Evolutionary conservation across 148 eudicot species (phyloP).

Genomic region (Agrostemma githago): DNA sequence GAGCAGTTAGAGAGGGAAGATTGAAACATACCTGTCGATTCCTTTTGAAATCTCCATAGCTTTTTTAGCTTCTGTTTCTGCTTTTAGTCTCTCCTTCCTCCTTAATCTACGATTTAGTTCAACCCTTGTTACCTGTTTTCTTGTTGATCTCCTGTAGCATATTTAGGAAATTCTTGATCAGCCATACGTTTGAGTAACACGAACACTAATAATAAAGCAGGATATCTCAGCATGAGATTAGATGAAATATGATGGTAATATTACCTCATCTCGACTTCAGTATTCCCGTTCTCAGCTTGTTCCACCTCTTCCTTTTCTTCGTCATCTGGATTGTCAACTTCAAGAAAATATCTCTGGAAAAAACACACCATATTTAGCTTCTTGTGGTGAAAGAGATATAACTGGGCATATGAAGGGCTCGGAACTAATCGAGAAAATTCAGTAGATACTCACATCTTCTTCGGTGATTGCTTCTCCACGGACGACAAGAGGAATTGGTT

Average conservation of each 20-base stretch:
- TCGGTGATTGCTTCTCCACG: constrained; percentile 70
- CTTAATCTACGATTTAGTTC: constrained; percentile 61
- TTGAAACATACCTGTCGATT: constrained; percentile 56
- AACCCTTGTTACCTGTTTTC: constrained; percentile 67
- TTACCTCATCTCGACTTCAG: constrained; percentile 60
- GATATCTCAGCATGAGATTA: not conserved
- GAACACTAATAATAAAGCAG: not conserved
- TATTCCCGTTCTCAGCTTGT: constrained; percentile 29
- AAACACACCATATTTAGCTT: constrained; percentile 8
- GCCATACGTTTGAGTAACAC: not conserved
- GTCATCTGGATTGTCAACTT: constrained; percentile 64
- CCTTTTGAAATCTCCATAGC: constrained; percentile 55
- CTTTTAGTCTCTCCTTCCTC: constrained; percentile 51
- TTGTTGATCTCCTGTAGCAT: constrained; percentile 45
- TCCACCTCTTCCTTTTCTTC: constrained; percentile 43
- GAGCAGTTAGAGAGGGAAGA: not conserved
- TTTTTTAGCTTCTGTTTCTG: constrained; percentile 57
- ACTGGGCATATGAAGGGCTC: not conserved
- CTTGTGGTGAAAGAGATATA: not conserved
- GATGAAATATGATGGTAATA: too few relatives aligned
- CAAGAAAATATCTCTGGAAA: constrained; percentile 77
- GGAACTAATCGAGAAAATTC: not conserved
- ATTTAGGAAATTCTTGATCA: constrained; percentile 2
- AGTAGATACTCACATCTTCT: constrained; percentile 61
- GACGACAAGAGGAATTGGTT: constrained; percentile 66